Evolutionary conservation across 352 stramenopile species (phyloP).

Genomic region (Elongisporangium undulatum): DNA sequence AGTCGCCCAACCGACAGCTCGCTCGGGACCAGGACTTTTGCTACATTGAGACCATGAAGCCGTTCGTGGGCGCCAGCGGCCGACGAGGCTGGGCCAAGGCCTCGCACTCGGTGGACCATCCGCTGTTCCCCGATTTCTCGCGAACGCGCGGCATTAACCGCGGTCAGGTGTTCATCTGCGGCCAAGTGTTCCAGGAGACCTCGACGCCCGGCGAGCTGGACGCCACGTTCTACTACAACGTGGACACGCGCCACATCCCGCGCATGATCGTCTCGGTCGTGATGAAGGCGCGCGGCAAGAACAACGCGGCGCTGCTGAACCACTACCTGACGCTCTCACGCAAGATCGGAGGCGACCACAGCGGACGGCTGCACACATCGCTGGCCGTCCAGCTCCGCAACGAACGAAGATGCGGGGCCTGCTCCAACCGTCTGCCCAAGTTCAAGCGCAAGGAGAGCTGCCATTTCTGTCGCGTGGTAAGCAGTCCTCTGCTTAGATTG

Average conservation of each 20-base stretch:
- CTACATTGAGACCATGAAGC: slow-evolving; percentile 71
- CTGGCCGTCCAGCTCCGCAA: slow-evolving; percentile 45
- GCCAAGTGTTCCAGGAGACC: slow-evolving; percentile 68
- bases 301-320: slow-evolving; percentile 58
- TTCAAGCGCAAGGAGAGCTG: slow-evolving; percentile 58
- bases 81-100: slow-evolving; percentile 67
- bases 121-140: slow-evolving; percentile 48
- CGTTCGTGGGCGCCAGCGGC: slow-evolving; percentile 42
- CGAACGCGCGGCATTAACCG: slow-evolving; percentile 36
- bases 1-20: slow-evolving; percentile 45
- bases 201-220: slow-evolving; percentile 38
- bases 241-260: slow-evolving; percentile 35
- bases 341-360: slow-evolving; percentile 13
- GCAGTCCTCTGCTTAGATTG: slow-evolving; percentile 11
- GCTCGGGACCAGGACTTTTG: slow-evolving; percentile 71
- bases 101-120: slow-evolving; percentile 65
- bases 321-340: slow-evolving; percentile 63
- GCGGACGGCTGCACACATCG: slow-evolving; percentile 4
- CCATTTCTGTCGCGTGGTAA: slow-evolving; percentile 58
- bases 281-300: slow-evolving; percentile 53
- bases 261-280: slow-evolving; percentile 40
- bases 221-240: slow-evolving; percentile 60
- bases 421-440: slow-evolving; percentile 50
- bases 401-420: slow-evolving; percentile 56
- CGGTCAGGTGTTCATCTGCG: slow-evolving; percentile 54